Evolutionary conservation across 2,329 filamentous ascomycete genomes (phyloP).

Genomic region (Hypoxylon sp.): DNA sequence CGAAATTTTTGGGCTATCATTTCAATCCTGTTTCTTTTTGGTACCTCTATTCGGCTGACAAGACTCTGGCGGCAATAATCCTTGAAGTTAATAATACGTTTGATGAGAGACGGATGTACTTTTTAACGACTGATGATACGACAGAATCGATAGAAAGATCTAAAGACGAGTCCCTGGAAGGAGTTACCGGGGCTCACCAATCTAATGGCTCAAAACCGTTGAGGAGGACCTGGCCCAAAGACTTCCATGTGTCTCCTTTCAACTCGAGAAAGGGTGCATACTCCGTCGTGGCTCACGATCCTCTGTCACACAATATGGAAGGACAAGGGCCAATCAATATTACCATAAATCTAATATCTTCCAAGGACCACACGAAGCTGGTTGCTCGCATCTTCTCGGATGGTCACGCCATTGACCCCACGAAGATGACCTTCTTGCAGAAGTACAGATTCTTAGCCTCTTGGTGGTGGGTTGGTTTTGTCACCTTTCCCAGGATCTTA

Average conservation of each 20-base stretch:
- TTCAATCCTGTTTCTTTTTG: conserved; percentile 86
- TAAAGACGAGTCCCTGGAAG: conserved; percentile 37
- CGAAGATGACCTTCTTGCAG: conserved; percentile 58
- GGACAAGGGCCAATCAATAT: conserved; percentile 65
- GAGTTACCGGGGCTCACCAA: not conserved
- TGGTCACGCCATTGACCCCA: conserved; percentile 65
- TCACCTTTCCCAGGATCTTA: conserved; percentile 76
- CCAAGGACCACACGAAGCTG: conserved; percentile 72
- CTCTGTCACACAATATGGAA: conserved; percentile 59
- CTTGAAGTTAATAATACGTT: conserved; percentile 85
- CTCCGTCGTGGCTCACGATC: conserved; percentile 65
- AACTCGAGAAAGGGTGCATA: conserved; percentile 73
- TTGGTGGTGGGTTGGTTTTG: conserved; percentile 79
- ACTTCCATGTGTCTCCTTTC: conserved; percentile 84
- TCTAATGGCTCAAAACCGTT: conserved; percentile 53
- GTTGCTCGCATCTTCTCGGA: conserved; percentile 72
- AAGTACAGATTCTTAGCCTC: conserved; percentile 63
- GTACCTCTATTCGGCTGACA: conserved; percentile 77
- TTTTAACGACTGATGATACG: conserved; percentile 62
- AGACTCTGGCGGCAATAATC: conserved; percentile 74
- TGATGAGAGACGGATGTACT: conserved; percentile 77
- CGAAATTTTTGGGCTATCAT: conserved; percentile 76
- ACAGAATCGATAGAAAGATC: conserved; percentile 18
- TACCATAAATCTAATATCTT: conserved; percentile 73
- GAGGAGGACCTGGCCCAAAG: conserved; percentile 73